Percentiles rank a stretch among this genome's conserved stretches.
Evolutionary conservation across 768 basidiomycete genomes (phyloP).

Genomic region (Trametes meyenii): DNA sequence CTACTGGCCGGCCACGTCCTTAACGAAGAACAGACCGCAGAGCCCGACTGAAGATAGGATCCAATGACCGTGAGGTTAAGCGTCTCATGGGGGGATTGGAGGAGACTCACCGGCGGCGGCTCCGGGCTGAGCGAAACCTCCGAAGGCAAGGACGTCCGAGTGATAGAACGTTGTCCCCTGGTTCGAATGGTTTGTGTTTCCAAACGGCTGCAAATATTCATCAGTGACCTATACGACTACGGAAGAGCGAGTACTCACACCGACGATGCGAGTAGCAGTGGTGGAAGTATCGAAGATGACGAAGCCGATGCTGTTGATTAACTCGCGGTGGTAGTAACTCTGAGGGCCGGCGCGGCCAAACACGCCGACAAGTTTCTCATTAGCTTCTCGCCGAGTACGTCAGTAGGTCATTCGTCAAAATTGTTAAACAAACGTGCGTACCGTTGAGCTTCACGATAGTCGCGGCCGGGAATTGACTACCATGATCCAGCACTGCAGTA

Average conservation of each 20-base stretch:
- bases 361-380: constrained; percentile 1
- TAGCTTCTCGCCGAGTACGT: background rate
- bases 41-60: background rate
- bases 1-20: background rate
- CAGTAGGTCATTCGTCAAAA: background rate
- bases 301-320: constrained; percentile 14
- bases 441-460: background rate
- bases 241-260: background rate
- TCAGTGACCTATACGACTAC: background rate
- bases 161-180: background rate
- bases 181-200: constrained; percentile 1
- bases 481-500: background rate
- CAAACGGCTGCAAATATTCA: background rate
- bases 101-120: no score
- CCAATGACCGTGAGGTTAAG: background rate
- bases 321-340: constrained; percentile 8
- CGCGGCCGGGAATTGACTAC: background rate
- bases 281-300: constrained; percentile 10
- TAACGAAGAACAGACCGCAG: background rate
- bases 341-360: constrained; percentile 14
- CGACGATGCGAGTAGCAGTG: background rate
- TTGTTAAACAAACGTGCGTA: background rate
- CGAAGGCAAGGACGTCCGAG: background rate
- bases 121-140: background rate
- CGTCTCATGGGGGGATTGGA: no score